Evolutionary conservation across 2,329 filamentous ascomycete species (phyloP).

Genomic region (Claviceps capensis): DNA sequence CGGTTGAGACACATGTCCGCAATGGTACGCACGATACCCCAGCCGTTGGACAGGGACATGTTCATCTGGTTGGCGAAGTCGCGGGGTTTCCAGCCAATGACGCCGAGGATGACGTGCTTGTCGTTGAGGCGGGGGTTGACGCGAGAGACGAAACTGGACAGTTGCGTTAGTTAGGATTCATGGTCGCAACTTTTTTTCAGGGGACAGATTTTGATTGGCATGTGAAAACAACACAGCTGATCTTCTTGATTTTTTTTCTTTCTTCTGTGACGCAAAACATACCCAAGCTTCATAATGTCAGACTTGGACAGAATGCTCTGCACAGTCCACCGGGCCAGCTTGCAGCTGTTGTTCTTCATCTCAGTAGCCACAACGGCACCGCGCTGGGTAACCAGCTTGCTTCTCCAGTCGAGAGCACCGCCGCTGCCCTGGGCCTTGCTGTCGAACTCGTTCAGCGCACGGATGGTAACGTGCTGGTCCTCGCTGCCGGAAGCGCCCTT

Average conservation of each 20-base stretch:
- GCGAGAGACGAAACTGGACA: slow-evolving; percentile 76
- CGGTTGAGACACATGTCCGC: slow-evolving; percentile 81
- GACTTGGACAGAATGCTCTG: slow-evolving; percentile 94
- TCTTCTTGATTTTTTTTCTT: too few relatives aligned
- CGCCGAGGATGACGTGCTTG: slow-evolving; percentile 88
- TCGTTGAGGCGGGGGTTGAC: slow-evolving; percentile 84
- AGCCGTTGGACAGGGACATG: slow-evolving; percentile 88
- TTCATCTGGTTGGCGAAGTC: slow-evolving; percentile 99
- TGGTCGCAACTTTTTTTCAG: too few relatives aligned
- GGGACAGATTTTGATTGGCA: too few relatives aligned
- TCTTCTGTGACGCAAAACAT: slow-evolving; percentile 23
- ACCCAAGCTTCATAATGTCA: slow-evolving; percentile 98
- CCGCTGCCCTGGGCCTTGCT: slow-evolving; percentile 93
- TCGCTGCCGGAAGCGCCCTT: slow-evolving; percentile 90
- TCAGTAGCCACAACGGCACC: slow-evolving; percentile 96
- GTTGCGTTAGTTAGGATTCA: slow-evolving; percentile 14
- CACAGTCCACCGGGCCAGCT: slow-evolving; percentile 93
- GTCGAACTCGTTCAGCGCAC: slow-evolving; percentile 98
- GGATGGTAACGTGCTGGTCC: slow-evolving; percentile 82
- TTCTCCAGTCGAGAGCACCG: slow-evolving; percentile 91
- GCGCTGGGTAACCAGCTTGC: slow-evolving; percentile 84
- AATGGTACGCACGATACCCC: slow-evolving; percentile 97
- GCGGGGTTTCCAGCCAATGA: slow-evolving; percentile 93
- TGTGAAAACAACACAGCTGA: too few relatives aligned
- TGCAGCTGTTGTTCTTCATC: slow-evolving; percentile 99